A percentile compares a stretch with the other conserved stretches of the same genome.
These are phyloP conservation scores for Plasmodium sp. DNA, from an alignment of 169 alveolate species.

Conservation along the genomic window DNA sequence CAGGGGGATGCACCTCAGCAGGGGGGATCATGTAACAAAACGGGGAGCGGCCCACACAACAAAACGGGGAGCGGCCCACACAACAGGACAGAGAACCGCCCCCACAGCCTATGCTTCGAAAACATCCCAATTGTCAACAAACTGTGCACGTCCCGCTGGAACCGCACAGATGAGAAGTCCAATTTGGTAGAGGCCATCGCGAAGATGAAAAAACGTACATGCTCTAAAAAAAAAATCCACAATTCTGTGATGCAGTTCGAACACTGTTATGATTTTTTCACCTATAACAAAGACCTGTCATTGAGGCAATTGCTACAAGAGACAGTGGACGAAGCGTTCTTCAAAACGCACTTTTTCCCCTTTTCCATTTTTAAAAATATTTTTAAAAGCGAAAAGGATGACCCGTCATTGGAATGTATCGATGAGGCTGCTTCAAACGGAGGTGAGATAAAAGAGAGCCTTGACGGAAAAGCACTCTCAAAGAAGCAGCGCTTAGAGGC, in stretches of 20 bases:
- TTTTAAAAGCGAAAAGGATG: not conserved
- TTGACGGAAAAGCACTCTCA: not conserved
- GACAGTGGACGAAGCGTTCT: slow-evolving; percentile 13
- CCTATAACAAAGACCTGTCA: slow-evolving; percentile 41
- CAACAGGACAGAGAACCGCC: not conserved
- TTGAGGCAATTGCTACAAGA: slow-evolving; percentile 7
- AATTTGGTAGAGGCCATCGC: not conserved
- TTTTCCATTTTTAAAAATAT: slow-evolving; percentile 53
- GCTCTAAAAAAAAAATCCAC: not conserved
- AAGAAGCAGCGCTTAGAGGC: not conserved
- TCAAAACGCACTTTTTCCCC: slow-evolving; percentile 30
- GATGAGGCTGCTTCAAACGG: not conserved
- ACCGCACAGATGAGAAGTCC: not conserved
- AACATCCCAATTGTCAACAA: slow-evolving; percentile 6
- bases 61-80: too few relatives aligned
- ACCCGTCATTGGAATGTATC: not conserved
- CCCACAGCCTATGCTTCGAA: slow-evolving; percentile 21
- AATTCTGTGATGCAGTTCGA: not conserved
- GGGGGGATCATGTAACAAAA: not conserved
- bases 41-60: not conserved
- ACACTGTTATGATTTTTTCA: slow-evolving; percentile 19
- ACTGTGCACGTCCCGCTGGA: not conserved
- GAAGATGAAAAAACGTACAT: not conserved
- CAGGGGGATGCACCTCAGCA: not conserved
- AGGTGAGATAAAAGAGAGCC: not conserved